Conservation (phyloP, 345 rosid species). For the Alliaria petiolata region DNA sequence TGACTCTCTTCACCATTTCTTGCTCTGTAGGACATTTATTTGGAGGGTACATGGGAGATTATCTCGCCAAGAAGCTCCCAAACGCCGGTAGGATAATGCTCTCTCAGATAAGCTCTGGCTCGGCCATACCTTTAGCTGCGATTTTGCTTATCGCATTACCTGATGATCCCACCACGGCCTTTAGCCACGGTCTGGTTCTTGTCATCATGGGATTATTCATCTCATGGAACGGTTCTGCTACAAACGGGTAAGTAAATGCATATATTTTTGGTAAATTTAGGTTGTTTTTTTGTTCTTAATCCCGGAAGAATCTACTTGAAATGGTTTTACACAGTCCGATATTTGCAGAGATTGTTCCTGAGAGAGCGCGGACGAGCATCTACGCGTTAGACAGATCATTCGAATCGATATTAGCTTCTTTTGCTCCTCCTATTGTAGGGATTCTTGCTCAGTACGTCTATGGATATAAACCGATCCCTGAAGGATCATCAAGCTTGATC, state of each 20-base stretch:
- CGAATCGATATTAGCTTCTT: conserved; percentile 75
- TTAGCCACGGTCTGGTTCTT: conserved; percentile 48
- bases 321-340: conserved; percentile 61
- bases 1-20: conserved; percentile 38
- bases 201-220: conserved; percentile 52
- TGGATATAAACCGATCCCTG: conserved; percentile 67
- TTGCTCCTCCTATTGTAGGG: conserved; percentile 88
- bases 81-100: conserved; percentile 56
- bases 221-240: conserved; percentile 65
- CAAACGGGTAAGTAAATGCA: conserved; percentile 42
- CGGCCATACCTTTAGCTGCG: conserved; percentile 61
- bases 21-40: conserved; percentile 44
- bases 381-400: conserved; percentile 84
- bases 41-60: conserved; percentile 66
- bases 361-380: conserved; percentile 74
- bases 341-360: conserved; percentile 92
- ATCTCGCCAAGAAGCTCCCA: conserved; percentile 42
- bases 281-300: not conserved
- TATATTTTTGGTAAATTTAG: not conserved
- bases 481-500: conserved; percentile 41
- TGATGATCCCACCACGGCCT: conserved; percentile 51
- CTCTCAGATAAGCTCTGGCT: conserved; percentile 58
- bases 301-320: not conserved
- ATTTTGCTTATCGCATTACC: conserved; percentile 54
- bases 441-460: conserved; percentile 78